These are phyloP conservation scores for Spinacia oleracea DNA, from an alignment of 179 eudicot species.

Conservation along the genomic window DNA sequence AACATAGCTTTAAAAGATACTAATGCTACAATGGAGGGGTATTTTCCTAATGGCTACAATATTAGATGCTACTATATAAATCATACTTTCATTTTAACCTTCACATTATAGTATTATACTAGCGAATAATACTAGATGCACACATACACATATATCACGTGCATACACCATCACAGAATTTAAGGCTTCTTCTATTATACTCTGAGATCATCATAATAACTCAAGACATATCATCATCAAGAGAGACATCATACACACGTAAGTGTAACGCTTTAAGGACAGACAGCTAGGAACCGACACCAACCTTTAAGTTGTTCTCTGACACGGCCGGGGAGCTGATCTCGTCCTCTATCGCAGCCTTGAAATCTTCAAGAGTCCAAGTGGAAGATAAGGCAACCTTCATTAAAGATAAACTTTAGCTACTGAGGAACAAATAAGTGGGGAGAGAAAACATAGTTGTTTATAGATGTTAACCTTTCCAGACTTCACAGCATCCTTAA, in stretches of 20 bases:
- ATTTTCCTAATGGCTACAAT: background rate
- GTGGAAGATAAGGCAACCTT: slow-evolving; percentile 71
- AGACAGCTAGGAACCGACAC: slow-evolving; percentile 7
- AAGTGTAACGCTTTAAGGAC: background rate
- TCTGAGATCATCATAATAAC: background rate
- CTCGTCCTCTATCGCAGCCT: slow-evolving; percentile 59
- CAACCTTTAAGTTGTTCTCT: slow-evolving; percentile 74
- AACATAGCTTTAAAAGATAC: background rate
- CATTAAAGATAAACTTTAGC: slow-evolving; percentile 22
- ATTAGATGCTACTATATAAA: background rate
- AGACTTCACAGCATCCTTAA: slow-evolving; percentile 76
- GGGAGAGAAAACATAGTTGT: background rate
- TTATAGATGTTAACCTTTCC: slow-evolving; percentile 50
- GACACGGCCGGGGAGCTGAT: slow-evolving; percentile 50
- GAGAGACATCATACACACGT: background rate
- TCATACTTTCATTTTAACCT: background rate
- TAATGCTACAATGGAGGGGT: background rate
- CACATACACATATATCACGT: background rate
- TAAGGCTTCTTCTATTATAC: background rate
- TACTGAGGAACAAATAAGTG: background rate
- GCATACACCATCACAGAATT: background rate
- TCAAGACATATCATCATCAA: background rate
- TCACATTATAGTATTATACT: background rate
- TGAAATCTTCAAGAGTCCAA: slow-evolving; percentile 84
- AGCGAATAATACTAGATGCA: background rate